Percentiles rank a stretch among this genome's conserved stretches.
Conservation (phyloP, 2,329 filamentous ascomycete genomes). For the Fusarium sp. region DNA sequence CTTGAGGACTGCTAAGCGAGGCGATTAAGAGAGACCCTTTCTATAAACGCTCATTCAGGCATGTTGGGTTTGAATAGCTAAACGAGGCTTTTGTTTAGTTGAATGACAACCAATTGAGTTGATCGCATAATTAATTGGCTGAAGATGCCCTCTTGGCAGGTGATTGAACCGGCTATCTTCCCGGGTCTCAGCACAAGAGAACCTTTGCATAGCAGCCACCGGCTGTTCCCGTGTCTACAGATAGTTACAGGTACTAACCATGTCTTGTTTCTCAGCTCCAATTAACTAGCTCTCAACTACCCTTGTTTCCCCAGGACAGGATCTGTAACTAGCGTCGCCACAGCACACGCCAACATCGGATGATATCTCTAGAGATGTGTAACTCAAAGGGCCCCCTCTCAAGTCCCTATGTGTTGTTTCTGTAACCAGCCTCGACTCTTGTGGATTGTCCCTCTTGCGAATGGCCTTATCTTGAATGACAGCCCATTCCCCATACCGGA, state of each 20-base stretch:
- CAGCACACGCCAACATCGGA: conserved; percentile 45
- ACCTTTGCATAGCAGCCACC: neutral
- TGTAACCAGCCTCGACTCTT: conserved; percentile 1
- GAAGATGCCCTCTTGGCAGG: neutral
- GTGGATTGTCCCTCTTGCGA: neutral
- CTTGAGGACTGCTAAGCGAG: neutral
- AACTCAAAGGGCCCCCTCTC: conserved; percentile 29
- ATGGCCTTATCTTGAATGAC: conserved; percentile 1
- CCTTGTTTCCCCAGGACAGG: conserved; percentile 28
- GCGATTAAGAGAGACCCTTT: conserved; percentile 10
- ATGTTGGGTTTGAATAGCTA: neutral
- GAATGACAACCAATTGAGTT: neutral
- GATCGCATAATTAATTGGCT: neutral
- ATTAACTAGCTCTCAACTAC: neutral
- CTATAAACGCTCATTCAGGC: conserved; percentile 26
- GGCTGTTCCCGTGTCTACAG: conserved; percentile 9
- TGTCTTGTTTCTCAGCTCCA: conserved; percentile 14
- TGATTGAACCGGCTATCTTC: conserved; percentile 6
- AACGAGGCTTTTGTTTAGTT: neutral
- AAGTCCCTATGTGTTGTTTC: conserved; percentile 11
- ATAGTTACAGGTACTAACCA: neutral
- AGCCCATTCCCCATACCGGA: conserved; percentile 34
- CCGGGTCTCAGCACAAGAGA: neutral
- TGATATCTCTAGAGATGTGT: conserved; percentile 45
- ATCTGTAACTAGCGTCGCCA: conserved; percentile 35